Evolutionary conservation across 495 filamentous ascomycete genomes (phyloP).

Genomic region (Aspergillus leporis): DNA sequence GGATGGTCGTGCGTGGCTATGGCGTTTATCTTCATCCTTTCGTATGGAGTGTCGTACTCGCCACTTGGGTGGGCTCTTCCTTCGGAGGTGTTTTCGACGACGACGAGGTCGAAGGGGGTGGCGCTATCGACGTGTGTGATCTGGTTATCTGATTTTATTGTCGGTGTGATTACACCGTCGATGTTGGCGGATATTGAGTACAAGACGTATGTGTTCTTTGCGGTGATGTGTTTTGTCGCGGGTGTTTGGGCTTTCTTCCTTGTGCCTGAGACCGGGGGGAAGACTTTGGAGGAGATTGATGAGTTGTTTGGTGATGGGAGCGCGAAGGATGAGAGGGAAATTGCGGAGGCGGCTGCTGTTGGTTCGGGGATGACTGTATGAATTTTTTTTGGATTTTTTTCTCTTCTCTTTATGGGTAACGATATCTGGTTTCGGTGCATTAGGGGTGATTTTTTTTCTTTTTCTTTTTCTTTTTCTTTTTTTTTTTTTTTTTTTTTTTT

Average conservation of each 20-base stretch:
- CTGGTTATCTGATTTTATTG: constrained; percentile 16
- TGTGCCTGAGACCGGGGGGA: constrained; percentile 18
- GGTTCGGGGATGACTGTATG: neutral
- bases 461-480: too few relatives aligned
- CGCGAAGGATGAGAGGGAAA: neutral
- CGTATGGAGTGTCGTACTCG: constrained; percentile 6
- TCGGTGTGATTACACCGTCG: constrained; percentile 13
- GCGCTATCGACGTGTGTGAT: constrained; percentile 21
- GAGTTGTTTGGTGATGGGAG: constrained; percentile 4
- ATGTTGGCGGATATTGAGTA: constrained; percentile 19
- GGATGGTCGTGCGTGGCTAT: constrained; percentile 29
- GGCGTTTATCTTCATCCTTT: constrained; percentile 8
- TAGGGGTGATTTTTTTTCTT: too few relatives aligned
- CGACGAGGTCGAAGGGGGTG: constrained; percentile 24
- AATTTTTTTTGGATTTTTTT: neutral
- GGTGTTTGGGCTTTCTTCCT: constrained; percentile 17
- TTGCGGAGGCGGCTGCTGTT: neutral
- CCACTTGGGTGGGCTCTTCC: constrained; percentile 26
- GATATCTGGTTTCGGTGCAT: too few relatives aligned
- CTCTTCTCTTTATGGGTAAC: neutral
- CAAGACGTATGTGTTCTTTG: constrained; percentile 20
- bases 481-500: neutral
- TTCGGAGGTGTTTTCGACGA: constrained; percentile 24
- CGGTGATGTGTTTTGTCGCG: constrained; percentile 13
- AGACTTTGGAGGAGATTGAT: constrained; percentile 20